Percentiles rank a stretch among this genome's conserved stretches.
phyloP scores from a whole-genome alignment of 2,329 filamentous ascomycete genomes.

The Pestalotiopsis sp. region DNA sequence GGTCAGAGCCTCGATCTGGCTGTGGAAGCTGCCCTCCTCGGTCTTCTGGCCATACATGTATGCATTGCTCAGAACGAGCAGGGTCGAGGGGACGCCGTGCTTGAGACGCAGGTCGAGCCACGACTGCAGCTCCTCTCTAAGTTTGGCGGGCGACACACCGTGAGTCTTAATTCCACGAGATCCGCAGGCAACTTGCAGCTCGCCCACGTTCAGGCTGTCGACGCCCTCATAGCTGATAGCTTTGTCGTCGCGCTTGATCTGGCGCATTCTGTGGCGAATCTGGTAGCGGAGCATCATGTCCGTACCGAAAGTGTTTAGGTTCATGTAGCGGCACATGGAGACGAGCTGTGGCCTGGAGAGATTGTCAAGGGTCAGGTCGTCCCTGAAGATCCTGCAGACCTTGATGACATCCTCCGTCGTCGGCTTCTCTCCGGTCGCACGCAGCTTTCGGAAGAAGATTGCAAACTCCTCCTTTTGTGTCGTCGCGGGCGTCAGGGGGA shows the following conservation, averaged over 20 bases:
- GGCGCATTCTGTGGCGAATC: constrained; percentile 95
- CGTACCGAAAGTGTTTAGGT: constrained; percentile 93
- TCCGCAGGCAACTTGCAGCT: constrained; percentile 90
- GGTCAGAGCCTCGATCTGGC: constrained; percentile 89
- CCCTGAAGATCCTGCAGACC: constrained; percentile 98
- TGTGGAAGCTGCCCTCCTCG: constrained; percentile 82
- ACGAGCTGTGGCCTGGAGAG: constrained; percentile 93
- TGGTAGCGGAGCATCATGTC: constrained; percentile 98
- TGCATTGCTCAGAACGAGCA: constrained; percentile 93
- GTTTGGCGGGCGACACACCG: constrained; percentile 83
- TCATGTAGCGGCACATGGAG: constrained; percentile 98
- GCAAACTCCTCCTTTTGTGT: constrained; percentile 92
- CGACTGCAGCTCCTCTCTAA: constrained; percentile 87
- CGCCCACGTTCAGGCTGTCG: constrained; percentile 87
- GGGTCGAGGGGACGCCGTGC: constrained; percentile 93
- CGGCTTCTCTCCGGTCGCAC: constrained; percentile 87
- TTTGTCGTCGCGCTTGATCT: constrained; percentile 97
- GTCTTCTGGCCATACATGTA: constrained; percentile 85
- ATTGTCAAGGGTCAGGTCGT: constrained; percentile 96
- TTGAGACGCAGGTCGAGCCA: constrained; percentile 94
- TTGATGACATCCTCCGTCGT: constrained; percentile 93
- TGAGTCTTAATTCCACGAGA: constrained; percentile 91
- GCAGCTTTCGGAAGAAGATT: constrained; percentile 96
- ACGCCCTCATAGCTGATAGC: constrained; percentile 94
- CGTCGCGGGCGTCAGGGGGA: constrained; percentile 81